Percentiles rank a stretch among this genome's conserved stretches.
Conservation (phyloP, 345 rosid genomes). For the Eucalyptus fibrosa region DNA sequence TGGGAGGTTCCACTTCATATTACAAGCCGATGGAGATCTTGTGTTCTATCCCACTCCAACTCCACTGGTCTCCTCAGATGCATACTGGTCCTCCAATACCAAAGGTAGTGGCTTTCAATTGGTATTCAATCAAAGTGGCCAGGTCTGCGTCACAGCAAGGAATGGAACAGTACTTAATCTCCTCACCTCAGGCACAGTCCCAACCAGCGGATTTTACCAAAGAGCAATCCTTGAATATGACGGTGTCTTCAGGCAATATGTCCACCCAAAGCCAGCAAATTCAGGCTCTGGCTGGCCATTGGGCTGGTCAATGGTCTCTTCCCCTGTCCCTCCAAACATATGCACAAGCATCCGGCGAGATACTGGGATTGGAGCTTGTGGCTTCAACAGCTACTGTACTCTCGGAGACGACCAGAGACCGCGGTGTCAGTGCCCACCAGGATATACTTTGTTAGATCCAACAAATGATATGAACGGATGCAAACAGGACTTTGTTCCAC, state of each 20-base stretch:
- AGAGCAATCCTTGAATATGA: slow-evolving; percentile 41
- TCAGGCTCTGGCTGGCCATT: slow-evolving; percentile 2
- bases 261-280: slow-evolving; percentile 19
- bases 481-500: slow-evolving; percentile 11
- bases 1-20: slow-evolving; percentile 15
- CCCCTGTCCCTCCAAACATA: slow-evolving; percentile 20
- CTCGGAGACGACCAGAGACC: slow-evolving; percentile 19
- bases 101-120: slow-evolving; percentile 1
- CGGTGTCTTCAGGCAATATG: slow-evolving; percentile 44
- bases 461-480: slow-evolving; percentile 25
- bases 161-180: neutral
- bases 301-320: slow-evolving; percentile 7
- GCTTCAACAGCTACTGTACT: slow-evolving; percentile 39
- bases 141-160: slow-evolving; percentile 8
- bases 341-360: neutral
- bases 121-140: slow-evolving; percentile 34
- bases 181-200: neutral
- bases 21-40: slow-evolving; percentile 23
- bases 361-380: slow-evolving; percentile 37
- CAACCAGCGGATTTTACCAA: slow-evolving; percentile 11
- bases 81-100: slow-evolving; percentile 13
- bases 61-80: neutral
- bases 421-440: slow-evolving; percentile 29
- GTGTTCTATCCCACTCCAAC: slow-evolving; percentile 1
- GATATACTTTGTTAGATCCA: slow-evolving; percentile 20